Base-by-base conservation (phyloP, 1,139 yeast genomes). In the Taphrina populina region DNA sequence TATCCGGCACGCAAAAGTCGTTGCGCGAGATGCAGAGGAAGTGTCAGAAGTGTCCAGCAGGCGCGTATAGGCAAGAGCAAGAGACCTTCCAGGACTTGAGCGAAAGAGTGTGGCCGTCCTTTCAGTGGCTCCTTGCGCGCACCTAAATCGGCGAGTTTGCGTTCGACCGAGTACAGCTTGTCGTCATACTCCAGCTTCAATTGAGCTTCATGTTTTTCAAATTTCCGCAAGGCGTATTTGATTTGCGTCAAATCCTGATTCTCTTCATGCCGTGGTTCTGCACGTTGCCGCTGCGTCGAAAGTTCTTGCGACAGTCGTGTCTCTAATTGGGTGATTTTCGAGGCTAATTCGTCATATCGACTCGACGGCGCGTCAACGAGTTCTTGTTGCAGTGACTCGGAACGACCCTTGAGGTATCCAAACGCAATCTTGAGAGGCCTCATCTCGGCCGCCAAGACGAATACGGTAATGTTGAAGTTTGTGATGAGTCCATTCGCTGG, bases 401-500 rank as follows among this genome's bases (percentile, higher is more conserved):
- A 49, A 15, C 54, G 37, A 3, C 32, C 10, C 15, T 24, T 39
- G 15, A 49, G 46, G 21, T 30, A 49, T 5, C 32, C 32, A 26
- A 30, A 41, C 17, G 46, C 46, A 23, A 49, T 49, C 37, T 40
- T 41, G 7, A 52, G 29, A 10, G 57, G 57, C 30, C 52, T 24
- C 39, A 53, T 15, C 21, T 53, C 57, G 7, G 62, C 58, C 3
- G 61, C 54, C 19, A 59, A 39, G 20, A 59, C 60, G 35, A 59
- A 60, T 30, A 60, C 45, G 17, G 61, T 58, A 13, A 60, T 59
- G 43, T 60, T 60, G 47, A 58, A 60, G 29, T 59, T 59, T 35
- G 59, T 55, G 21, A 60, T 47, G 6, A 59, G 49, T 1, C 61
- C 58, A 11, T 54, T 57, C 27, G 60, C 52, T 4, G 52, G 49